Percentiles rank a stretch among this genome's conserved stretches.
Evolutionary conservation across 148 eudicot species (phyloP).

Genomic region (Rhododendron kiyosumense): DNA sequence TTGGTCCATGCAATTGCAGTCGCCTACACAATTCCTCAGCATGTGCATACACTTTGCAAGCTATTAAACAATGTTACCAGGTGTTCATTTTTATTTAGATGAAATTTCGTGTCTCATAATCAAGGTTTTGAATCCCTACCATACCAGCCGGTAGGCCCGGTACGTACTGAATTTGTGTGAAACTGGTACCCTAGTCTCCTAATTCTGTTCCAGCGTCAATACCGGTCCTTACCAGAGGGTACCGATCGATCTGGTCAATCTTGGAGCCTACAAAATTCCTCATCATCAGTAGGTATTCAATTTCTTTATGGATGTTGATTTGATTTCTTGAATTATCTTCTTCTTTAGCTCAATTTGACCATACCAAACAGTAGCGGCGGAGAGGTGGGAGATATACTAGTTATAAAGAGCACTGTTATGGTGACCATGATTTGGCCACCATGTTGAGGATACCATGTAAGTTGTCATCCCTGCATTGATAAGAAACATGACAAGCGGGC

Average conservation of each 20-base stretch:
- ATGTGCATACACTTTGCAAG: background rate
- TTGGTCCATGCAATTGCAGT: background rate
- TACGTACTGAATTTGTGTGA: background rate
- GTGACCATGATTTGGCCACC: too few species aligned
- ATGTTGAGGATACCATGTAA: too few species aligned
- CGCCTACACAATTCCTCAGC: background rate
- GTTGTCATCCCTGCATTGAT: too few species aligned
- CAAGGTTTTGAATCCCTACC: background rate
- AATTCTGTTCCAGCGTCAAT: background rate
- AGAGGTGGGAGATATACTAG: background rate
- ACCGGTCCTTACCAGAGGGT: background rate
- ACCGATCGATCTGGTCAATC: background rate
- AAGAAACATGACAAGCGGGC: too few species aligned
- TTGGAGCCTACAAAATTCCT: background rate
- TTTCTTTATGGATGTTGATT: background rate
- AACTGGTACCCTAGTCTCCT: background rate
- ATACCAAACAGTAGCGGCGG: background rate
- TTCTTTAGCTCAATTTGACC: background rate
- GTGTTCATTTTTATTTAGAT: background rate
- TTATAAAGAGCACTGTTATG: background rate
- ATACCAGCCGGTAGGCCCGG: background rate
- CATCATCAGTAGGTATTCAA: background rate
- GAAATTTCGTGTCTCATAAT: background rate
- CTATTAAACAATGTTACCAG: background rate
- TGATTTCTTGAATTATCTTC: background rate